Evolutionary conservation across 441 rosid genomes (phyloP).

Genomic region (Populus hybrid): DNA sequence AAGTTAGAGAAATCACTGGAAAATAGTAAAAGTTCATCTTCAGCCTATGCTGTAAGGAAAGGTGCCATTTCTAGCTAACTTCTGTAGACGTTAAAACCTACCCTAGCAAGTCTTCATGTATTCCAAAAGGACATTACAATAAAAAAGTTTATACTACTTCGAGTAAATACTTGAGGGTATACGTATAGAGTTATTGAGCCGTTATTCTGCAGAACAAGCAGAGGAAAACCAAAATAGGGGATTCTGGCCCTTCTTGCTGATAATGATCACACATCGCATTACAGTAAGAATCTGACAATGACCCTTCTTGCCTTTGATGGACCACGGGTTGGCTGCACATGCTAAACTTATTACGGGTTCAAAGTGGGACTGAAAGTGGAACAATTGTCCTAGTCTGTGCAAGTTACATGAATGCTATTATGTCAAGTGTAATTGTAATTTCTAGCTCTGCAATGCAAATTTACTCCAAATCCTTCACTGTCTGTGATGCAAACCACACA

Average conservation of each 20-base stretch:
- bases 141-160: neutral
- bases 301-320: too few species aligned
- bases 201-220: neutral
- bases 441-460: neutral
- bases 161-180: neutral
- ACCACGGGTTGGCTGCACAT: slow-evolving; percentile 8
- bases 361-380: neutral
- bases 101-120: neutral
- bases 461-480: neutral
- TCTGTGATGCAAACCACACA: neutral
- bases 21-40: neutral
- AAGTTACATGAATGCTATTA: neutral
- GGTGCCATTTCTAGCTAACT: neutral
- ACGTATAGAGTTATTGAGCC: neutral
- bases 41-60: neutral
- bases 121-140: too few species aligned
- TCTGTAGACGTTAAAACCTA: neutral
- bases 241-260: neutral
- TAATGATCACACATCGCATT: neutral
- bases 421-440: neutral
- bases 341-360: neutral
- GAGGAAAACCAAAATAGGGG: neutral
- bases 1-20: neutral
- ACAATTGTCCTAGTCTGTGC: neutral
- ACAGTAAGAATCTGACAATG: neutral